Evolutionary conservation across 208 protist species (phyloP).

Genomic region (Vickermania ingenoplastis): DNA sequence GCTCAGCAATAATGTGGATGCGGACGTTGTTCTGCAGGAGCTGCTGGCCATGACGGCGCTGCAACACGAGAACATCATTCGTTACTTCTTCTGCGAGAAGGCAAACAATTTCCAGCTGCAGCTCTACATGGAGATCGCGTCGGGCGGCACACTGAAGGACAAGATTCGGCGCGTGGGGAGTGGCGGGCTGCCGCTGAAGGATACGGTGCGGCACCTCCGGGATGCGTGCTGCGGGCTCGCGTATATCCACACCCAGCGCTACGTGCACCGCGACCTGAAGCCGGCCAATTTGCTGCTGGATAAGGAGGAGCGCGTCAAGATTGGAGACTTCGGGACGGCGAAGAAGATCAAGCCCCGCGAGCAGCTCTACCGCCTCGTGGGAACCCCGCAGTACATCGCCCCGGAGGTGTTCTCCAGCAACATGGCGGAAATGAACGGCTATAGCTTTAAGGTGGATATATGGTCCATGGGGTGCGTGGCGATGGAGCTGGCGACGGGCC

Average conservation of each 20-base stretch:
- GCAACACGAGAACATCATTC: constrained; percentile 90
- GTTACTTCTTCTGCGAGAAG: constrained; percentile 89
- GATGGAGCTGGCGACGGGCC: constrained; percentile 80
- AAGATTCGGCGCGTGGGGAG: constrained; percentile 58
- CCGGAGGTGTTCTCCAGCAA: constrained; percentile 81
- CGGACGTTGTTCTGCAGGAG: constrained; percentile 72
- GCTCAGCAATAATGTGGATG: constrained; percentile 76
- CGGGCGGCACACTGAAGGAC: constrained; percentile 75
- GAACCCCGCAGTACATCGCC: constrained; percentile 90
- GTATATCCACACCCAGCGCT: constrained; percentile 83
- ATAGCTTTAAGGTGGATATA: constrained; percentile 86
- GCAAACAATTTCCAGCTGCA: constrained; percentile 64
- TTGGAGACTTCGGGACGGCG: constrained; percentile 92
- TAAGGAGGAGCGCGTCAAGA: constrained; percentile 75
- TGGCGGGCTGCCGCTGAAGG: constrained; percentile 42
- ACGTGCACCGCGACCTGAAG: constrained; percentile 89
- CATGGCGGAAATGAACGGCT: constrained; percentile 32
- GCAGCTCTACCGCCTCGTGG: constrained; percentile 68
- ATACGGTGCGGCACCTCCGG: constrained; percentile 65
- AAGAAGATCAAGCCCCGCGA: constrained; percentile 66
- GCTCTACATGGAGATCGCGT: constrained; percentile 89
- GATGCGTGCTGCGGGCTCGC: constrained; percentile 79
- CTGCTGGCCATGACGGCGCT: constrained; percentile 86
- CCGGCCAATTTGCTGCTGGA: constrained; percentile 84
- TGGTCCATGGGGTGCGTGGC: constrained; percentile 87